A percentile compares a stretch with the other conserved stretches of the same genome.
phyloP scores from a whole-genome alignment of 371 early-diverging fungal species.

The Haplosporangium sp. region DNA sequence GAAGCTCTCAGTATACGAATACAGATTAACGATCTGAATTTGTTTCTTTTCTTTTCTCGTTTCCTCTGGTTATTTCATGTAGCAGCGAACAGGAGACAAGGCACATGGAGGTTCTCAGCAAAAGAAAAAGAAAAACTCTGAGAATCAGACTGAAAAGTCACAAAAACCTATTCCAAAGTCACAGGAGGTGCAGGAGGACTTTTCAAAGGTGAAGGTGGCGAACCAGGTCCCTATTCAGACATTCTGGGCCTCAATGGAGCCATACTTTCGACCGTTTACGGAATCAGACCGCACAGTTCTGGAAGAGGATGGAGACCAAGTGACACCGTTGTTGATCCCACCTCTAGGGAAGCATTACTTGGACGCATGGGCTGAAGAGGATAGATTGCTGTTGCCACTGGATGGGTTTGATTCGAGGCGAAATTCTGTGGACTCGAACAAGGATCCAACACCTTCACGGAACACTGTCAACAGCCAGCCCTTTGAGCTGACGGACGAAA shows the following conservation, averaged over 20 bases:
- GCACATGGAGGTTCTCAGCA: slow-evolving; percentile 36
- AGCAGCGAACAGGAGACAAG: slow-evolving; percentile 45
- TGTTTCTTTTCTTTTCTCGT: background rate
- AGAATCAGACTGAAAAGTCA: slow-evolving; percentile 40
- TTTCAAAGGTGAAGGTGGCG: slow-evolving; percentile 73
- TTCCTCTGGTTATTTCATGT: background rate
- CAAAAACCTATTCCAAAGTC: slow-evolving; percentile 43
- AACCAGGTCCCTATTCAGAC: slow-evolving; percentile 85
- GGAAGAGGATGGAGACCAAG: slow-evolving; percentile 72
- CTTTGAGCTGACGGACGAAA: slow-evolving; percentile 68
- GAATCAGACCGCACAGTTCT: slow-evolving; percentile 83
- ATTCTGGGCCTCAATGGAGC: slow-evolving; percentile 86
- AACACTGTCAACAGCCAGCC: slow-evolving; percentile 57
- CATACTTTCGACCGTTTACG: slow-evolving; percentile 81
- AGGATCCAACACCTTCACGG: slow-evolving; percentile 38
- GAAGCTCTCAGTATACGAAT: background rate
- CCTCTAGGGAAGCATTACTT: slow-evolving; percentile 81
- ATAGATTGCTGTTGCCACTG: slow-evolving; percentile 65
- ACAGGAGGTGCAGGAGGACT: slow-evolving; percentile 66
- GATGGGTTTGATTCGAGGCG: slow-evolving; percentile 51
- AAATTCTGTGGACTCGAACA: slow-evolving; percentile 34
- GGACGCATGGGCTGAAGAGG: slow-evolving; percentile 89
- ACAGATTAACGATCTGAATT: background rate
- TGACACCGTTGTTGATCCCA: slow-evolving; percentile 79
- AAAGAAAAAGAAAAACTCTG: slow-evolving; percentile 50